A percentile compares a stretch with the other conserved stretches of the same genome.
Evolutionary conservation across 805 yeast species (phyloP).

Genomic region (Teunomyces gatunensis): DNA sequence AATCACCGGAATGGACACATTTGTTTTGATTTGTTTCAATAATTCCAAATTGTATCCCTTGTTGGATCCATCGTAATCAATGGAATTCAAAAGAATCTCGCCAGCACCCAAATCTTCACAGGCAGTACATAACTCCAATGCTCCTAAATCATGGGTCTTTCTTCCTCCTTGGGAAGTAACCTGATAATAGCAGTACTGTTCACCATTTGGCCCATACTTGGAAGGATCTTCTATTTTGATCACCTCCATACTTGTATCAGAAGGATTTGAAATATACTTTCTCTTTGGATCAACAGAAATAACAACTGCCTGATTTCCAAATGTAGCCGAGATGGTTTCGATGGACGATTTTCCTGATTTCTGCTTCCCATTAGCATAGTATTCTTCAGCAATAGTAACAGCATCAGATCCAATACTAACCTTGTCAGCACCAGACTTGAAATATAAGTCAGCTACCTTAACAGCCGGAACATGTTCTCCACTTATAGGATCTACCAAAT

Average conservation of each 20-base stretch:
- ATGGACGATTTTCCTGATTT: conserved; percentile 82
- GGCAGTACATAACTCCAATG: conserved; percentile 81
- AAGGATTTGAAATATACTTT: conserved; percentile 65
- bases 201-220: conserved; percentile 78
- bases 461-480: conserved; percentile 79
- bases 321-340: conserved; percentile 86
- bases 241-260: conserved; percentile 57
- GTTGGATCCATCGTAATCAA: conserved; percentile 95
- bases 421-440: conserved; percentile 97
- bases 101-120: conserved; percentile 96
- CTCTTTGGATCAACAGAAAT: conserved; percentile 98
- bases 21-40: conserved; percentile 69
- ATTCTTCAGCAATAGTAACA: conserved; percentile 84
- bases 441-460: conserved; percentile 87
- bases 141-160: conserved; percentile 81
- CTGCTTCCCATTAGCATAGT: conserved; percentile 53
- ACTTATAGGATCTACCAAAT: conserved; percentile 75
- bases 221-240: conserved; percentile 55
- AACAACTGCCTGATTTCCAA: conserved; percentile 97
- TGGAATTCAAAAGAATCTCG: conserved; percentile 87
- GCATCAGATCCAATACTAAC: conserved; percentile 98
- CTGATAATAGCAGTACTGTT: conserved; percentile 87
- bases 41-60: conserved; percentile 91
- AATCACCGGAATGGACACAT: conserved; percentile 87
- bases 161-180: conserved; percentile 98